Base-by-base conservation (phyloP, 2,329 filamentous ascomycete genomes). In the Colletotrichum tabaci region DNA sequence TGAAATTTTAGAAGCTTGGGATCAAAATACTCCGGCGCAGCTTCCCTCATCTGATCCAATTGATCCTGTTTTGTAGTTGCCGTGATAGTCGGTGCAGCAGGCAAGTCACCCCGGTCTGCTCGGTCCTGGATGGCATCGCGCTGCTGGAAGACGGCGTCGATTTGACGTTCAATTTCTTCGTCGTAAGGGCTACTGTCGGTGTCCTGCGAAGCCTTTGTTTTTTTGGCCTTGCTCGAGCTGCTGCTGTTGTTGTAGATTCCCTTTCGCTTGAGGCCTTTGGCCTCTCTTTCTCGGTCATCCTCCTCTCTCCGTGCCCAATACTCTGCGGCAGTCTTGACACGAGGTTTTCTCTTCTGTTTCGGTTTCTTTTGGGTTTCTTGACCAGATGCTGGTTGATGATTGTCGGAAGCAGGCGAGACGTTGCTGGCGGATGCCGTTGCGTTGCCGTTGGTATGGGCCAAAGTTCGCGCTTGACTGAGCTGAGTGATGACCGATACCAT, bases 21-120 rank as follows among this genome's bases (percentile, higher is more conserved):
- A 2, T 56, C 21, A 18, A 49, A 44, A 3, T 56, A 47, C 3
- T 35, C 58, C 12, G 58, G 50, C 5, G 46, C 38, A 5, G 52
- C 46, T 38, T 50, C 52, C 26, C 6, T 8, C 53, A 69, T 69
- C n/a, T 65, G 23, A 16, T 26, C 66, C 61, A 69, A 12, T 5
- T 69, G 66, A 1, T 69, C 61, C 0, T 6, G 3, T 2, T 18
- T 67, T 3, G 4, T 67, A 15, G 64, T 67, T 10, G 64, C 56
- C 1, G 8, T 53, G 42, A 67, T 67, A 12, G 7, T 26, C 0
- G 58, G 66, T 10, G 46, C 50, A 2, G 42, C 12, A 3, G 49
- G 58, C 8, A 67, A 9, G 12, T 67, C 44, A 12, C 66, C 57
- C 2, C 16, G 50, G 2, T 57, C 15, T 12, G 50, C 66, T 57